Conservation (phyloP, 2,329 filamentous ascomycete genomes). For the Colletotrichum gigasporum region DNA sequence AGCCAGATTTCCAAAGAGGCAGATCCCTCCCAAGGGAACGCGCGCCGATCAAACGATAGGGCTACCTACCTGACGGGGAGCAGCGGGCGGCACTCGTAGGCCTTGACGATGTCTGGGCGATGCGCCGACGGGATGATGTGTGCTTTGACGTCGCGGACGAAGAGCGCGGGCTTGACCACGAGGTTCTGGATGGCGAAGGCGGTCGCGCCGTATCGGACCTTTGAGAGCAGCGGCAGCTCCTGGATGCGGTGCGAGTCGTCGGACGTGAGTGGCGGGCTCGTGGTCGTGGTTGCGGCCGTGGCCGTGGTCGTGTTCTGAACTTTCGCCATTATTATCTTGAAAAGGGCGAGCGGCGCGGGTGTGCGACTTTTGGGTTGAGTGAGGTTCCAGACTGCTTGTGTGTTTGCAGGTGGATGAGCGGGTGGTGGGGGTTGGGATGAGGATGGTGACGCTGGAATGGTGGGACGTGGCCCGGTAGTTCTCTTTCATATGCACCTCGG, state of each 20-base stretch:
- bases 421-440: constrained; percentile 21
- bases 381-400: constrained; percentile 13
- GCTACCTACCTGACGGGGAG: constrained; percentile 32
- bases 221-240: constrained; percentile 9
- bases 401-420: constrained; percentile 7
- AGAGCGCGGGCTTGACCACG: constrained; percentile 15
- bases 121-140: constrained; percentile 18
- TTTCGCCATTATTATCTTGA: constrained; percentile 22
- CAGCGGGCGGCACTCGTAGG: constrained; percentile 25
- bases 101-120: constrained; percentile 27
- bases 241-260: constrained; percentile 5
- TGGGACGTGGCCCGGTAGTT: constrained; percentile 23
- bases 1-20: not conserved
- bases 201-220: constrained; percentile 22
- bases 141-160: constrained; percentile 16
- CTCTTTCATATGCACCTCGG: constrained; percentile 22
- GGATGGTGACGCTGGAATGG: constrained; percentile 2
- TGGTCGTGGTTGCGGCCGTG: not conserved
- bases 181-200: constrained; percentile 25
- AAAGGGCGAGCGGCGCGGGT: not conserved
- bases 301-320: constrained; percentile 9
- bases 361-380: not conserved
- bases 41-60: too few species aligned
- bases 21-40: too few species aligned
- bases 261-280: too few species aligned